Percentiles rank a stretch among this genome's conserved stretches.
phyloP scores from a whole-genome alignment of 768 basidiomycete species.

The Rhodocollybia butyracea region DNA sequence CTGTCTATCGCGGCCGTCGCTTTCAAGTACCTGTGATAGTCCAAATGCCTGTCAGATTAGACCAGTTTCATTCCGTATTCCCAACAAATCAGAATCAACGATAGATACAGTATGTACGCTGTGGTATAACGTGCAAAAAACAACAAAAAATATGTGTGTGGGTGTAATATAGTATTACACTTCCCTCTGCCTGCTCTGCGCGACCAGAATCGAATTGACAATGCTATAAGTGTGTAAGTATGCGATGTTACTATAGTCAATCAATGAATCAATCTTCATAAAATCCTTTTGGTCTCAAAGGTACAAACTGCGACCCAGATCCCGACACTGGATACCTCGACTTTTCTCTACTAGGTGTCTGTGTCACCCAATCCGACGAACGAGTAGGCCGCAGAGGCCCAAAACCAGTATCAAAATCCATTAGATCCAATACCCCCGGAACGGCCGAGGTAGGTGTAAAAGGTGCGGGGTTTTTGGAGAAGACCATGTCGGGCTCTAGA shows the following conservation, averaged over 20 bases:
- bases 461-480: slow-evolving; percentile 2
- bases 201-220: no score
- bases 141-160: no score
- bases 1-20: no score
- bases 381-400: not conserved
- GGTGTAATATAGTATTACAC: no score
- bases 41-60: no score
- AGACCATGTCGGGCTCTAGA: slow-evolving; percentile 6
- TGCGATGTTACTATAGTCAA: not conserved
- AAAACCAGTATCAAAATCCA: not conserved
- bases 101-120: no score
- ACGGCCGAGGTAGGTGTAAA: not conserved
- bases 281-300: slow-evolving; percentile 1
- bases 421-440: slow-evolving; percentile 1
- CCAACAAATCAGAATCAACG: no score
- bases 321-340: not conserved
- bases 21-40: no score
- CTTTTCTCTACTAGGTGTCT: not conserved
- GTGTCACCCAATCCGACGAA: not conserved
- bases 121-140: no score
- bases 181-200: no score
- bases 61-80: no score
- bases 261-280: slow-evolving; percentile 5
- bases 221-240: no score
- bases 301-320: slow-evolving; percentile 2